Evolutionary conservation across 108 stramenopile species (phyloP).

Genomic region (Skeletonema potamos): DNA sequence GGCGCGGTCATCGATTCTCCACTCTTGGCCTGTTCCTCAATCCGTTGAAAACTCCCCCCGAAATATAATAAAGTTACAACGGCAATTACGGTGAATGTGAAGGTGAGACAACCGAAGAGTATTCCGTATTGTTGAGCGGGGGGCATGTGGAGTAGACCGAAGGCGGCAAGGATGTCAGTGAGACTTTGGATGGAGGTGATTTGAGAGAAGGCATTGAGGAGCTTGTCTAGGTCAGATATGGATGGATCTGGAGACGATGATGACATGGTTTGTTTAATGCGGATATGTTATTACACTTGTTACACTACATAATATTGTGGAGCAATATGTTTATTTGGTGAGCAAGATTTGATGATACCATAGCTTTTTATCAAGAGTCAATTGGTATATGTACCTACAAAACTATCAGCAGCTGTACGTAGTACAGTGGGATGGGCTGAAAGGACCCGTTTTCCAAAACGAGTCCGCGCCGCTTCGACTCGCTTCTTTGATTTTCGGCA

Average conservation of each 20-base stretch:
- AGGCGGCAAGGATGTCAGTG: conserved; percentile 53
- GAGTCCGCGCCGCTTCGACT: background rate
- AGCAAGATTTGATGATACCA: too few relatives aligned
- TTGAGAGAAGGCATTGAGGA: conserved; percentile 22
- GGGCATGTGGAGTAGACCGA: conserved; percentile 74
- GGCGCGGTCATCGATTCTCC: conserved; percentile 52
- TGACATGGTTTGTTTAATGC: too few relatives aligned
- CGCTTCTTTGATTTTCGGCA: background rate
- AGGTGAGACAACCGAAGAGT: conserved; percentile 69
- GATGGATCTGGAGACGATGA: too few relatives aligned
- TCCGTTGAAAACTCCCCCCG: conserved; percentile 78
- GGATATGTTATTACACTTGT: too few relatives aligned
- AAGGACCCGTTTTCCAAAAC: background rate
- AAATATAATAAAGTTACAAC: conserved; percentile 63
- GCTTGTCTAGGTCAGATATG: conserved; percentile 47
- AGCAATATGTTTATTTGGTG: too few relatives aligned
- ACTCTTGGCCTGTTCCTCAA: conserved; percentile 62
- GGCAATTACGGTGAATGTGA: conserved; percentile 62
- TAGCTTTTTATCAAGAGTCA: too few relatives aligned
- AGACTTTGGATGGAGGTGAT: conserved; percentile 32
- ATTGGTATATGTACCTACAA: too few relatives aligned
- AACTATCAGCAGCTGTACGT: too few relatives aligned
- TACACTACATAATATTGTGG: too few relatives aligned
- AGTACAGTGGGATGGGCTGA: too few relatives aligned
- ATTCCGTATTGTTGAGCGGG: conserved; percentile 84